A percentile compares a stretch with the other conserved stretches of the same genome.
Conservation (phyloP, 352 stramenopile species). For the Phytophthora pluvialis region DNA sequence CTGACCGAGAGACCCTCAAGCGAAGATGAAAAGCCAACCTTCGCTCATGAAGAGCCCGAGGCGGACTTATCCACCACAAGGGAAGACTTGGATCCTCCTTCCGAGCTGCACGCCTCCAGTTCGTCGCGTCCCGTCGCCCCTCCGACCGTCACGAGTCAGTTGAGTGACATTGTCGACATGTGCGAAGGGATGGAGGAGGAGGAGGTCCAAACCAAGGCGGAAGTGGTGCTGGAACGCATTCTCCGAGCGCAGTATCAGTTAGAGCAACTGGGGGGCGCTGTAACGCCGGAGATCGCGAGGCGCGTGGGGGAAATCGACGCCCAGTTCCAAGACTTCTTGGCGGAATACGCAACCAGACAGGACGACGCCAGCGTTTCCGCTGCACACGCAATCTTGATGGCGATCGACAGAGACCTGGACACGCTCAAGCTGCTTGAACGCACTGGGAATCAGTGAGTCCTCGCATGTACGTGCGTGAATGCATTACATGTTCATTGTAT, state of each 20-base stretch:
- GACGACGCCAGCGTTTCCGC: background rate
- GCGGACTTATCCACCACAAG: background rate
- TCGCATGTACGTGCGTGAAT: background rate
- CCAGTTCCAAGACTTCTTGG: conserved; percentile 16
- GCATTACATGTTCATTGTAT: background rate
- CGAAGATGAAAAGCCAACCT: background rate
- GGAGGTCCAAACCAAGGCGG: conserved; percentile 10
- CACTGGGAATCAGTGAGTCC: background rate
- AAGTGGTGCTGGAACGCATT: conserved; percentile 23
- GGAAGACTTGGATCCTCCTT: background rate
- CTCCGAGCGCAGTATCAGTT: conserved; percentile 20
- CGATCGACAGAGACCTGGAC: conserved; percentile 5
- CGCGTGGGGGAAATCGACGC: conserved; percentile 1
- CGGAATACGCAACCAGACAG: background rate
- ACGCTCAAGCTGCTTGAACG: background rate
- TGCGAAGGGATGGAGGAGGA: conserved; percentile 19
- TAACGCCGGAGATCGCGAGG: background rate
- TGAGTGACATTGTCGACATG: conserved; percentile 28
- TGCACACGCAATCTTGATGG: background rate
- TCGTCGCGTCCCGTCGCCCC: too few species aligned
- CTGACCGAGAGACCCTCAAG: conserved; percentile 14
- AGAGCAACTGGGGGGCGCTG: conserved; percentile 10
- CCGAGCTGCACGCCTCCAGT: conserved; percentile 4
- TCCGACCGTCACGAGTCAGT: conserved; percentile 20
- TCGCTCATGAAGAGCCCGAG: background rate